Percentiles rank a stretch among this genome's conserved stretches.
phyloP scores from a whole-genome alignment of 495 filamentous ascomycete genomes.

The Daldinia concentrica region DNA sequence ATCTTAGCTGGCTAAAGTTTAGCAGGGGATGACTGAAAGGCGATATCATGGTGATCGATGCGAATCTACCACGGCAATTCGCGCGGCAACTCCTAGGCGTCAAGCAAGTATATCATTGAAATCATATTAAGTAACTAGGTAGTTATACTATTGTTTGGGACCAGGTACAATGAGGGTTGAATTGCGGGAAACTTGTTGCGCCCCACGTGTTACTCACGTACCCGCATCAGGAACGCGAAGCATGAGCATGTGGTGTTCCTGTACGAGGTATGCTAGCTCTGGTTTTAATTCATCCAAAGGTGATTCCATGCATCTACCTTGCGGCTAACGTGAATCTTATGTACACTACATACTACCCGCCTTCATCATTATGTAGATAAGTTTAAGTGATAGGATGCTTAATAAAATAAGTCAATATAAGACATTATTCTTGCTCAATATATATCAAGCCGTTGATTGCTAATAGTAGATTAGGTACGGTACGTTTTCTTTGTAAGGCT shows the following conservation, averaged over 20 bases:
- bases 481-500: slow-evolving; percentile 14
- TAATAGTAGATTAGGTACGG: not conserved
- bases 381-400: not conserved
- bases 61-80: slow-evolving; percentile 3
- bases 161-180: not conserved
- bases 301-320: not conserved
- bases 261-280: slow-evolving; percentile 9
- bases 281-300: slow-evolving; percentile 17
- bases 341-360: not conserved
- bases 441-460: not conserved
- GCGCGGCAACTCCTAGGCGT: not conserved
- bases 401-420: slow-evolving; percentile 13
- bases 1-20: not conserved
- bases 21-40: too few relatives aligned
- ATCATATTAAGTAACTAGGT: not conserved
- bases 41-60: not conserved
- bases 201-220: slow-evolving; percentile 18
- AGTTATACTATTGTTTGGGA: not conserved
- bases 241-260: not conserved
- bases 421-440: not conserved
- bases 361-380: not conserved
- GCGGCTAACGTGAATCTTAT: not conserved
- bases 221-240: slow-evolving; percentile 15
- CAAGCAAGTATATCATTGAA: not conserved
- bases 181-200: slow-evolving; percentile 2